Evolutionary conservation across 2,329 filamentous ascomycete species (phyloP), one percentile per base, ranked within the genome.

Genomic region (Ascochyta koolunga): DNA sequence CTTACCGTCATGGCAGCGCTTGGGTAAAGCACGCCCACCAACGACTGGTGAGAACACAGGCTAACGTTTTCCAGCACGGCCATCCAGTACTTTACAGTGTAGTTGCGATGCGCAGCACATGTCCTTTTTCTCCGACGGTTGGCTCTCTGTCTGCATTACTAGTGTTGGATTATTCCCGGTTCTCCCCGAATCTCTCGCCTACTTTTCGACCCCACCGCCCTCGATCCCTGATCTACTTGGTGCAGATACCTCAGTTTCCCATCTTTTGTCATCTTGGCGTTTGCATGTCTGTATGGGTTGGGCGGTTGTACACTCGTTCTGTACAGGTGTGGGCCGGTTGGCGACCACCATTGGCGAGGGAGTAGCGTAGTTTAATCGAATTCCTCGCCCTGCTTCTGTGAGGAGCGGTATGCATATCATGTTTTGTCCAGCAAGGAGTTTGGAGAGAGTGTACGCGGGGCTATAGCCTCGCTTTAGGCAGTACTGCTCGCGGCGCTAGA

Each of bases 1-100:
- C 85, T 98, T 47, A 90, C 88, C 59, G 91, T 91, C 53, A 95
- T 91, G 40, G 83, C 97, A 73, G 91, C 90, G 52, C 84, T 97
- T 75, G 93, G 93, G 95, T 98, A 85, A 85, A 80, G 92, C 89
- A 36, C 25, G 6, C n/a, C 3, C 27, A 38, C 15, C 3, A 4
- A 22, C 4, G 8, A 15, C 4, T 7, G 3, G 22, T 25, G n/a
- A 36, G 2, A 24, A 3, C 16, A 16, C 21, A 6, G 31, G 35
- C 51, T 54, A 45, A 54, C 45, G 10, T 16, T 4, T 4, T 4
- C 2, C 24, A 54, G 51, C 21, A 50, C 51, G 27, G 51, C 51
- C 10, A 54, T 54, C 31, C 51, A 54, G 24, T 54, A 46, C 36
- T 50, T 54, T 16, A 22, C 45, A 39, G 37, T 40, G 37, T 54